Conservation (phyloP, 352 stramenopile genomes). For the Phytophthora nicotianae region DNA sequence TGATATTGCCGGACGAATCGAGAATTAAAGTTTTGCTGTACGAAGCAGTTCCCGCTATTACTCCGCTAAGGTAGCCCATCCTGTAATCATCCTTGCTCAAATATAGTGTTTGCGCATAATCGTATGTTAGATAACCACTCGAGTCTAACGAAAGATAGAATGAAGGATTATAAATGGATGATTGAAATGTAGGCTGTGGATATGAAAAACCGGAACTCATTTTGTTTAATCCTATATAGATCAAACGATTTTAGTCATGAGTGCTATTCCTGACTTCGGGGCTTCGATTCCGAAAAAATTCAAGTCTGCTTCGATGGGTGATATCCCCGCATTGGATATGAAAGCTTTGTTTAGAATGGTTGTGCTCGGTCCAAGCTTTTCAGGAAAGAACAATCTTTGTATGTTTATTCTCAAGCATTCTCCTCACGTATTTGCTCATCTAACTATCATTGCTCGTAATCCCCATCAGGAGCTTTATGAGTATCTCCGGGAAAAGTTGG, state of each 20-base stretch:
- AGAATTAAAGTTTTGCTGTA: not conserved
- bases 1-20: not conserved
- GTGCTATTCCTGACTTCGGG: not conserved
- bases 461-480: not conserved
- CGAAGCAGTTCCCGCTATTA: not conserved
- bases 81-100: not conserved
- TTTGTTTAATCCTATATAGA: not conserved
- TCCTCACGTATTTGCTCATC: conserved; percentile 1
- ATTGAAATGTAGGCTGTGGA: not conserved
- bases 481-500: not conserved
- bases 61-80: conserved; percentile 2
- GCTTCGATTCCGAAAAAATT: not conserved
- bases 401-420: not conserved
- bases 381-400: not conserved
- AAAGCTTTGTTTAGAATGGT: not conserved
- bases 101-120: not conserved
- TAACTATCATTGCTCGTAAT: not conserved
- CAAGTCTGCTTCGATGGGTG: not conserved
- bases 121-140: not conserved
- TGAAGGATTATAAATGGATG: not conserved
- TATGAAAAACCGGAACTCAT: not conserved
- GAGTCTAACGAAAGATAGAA: not conserved
- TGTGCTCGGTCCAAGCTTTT: not conserved
- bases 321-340: not conserved
- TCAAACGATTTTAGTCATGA: not conserved